Conservation (phyloP, 2,329 filamentous ascomycete genomes). For the Talaromyces sp. region DNA sequence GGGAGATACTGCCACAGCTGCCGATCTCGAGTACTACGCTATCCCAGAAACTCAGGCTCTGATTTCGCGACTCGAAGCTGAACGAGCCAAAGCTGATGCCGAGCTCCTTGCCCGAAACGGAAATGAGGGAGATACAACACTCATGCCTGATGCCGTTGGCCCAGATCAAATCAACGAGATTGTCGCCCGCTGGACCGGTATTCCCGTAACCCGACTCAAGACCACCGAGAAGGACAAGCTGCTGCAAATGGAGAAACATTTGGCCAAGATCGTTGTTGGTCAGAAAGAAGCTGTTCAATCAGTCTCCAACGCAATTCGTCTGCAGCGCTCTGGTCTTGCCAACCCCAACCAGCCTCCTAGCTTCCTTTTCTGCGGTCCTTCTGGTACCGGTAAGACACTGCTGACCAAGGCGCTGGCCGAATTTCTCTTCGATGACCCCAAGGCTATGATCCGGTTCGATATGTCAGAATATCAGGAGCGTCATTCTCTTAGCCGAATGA, state of each 20-base stretch:
- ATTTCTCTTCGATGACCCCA: slow-evolving; percentile 95
- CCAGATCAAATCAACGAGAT: slow-evolving; percentile 99
- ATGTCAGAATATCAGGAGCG: slow-evolving; percentile 99
- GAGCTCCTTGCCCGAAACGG: slow-evolving; percentile 57
- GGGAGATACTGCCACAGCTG: slow-evolving; percentile 79
- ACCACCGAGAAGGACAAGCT: slow-evolving; percentile 98
- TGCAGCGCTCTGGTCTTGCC: slow-evolving; percentile 88
- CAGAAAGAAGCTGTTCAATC: slow-evolving; percentile 90
- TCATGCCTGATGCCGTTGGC: slow-evolving; percentile 90
- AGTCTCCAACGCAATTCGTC: slow-evolving; percentile 91
- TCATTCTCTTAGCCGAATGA: slow-evolving; percentile 93
- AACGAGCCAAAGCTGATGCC: slow-evolving; percentile 75
- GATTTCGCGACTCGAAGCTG: slow-evolving; percentile 76
- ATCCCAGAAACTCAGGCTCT: slow-evolving; percentile 84
- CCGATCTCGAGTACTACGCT: slow-evolving; percentile 94
- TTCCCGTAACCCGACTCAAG: slow-evolving; percentile 88
- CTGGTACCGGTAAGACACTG: slow-evolving; percentile 95
- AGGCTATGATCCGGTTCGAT: slow-evolving; percentile 97
- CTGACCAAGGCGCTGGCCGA: slow-evolving; percentile 96
- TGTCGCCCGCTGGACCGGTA: slow-evolving; percentile 95
- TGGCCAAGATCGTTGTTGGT: slow-evolving; percentile 81
- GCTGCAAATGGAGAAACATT: slow-evolving; percentile 89
- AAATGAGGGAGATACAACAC: slow-evolving; percentile 57
- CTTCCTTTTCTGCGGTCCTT: slow-evolving; percentile 98
- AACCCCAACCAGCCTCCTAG: slow-evolving; percentile 97